Evolutionary conservation across 2,329 filamentous ascomycete species (phyloP), one percentile per base, ranked within the genome.

Genomic region (Lachnellula arida): DNA sequence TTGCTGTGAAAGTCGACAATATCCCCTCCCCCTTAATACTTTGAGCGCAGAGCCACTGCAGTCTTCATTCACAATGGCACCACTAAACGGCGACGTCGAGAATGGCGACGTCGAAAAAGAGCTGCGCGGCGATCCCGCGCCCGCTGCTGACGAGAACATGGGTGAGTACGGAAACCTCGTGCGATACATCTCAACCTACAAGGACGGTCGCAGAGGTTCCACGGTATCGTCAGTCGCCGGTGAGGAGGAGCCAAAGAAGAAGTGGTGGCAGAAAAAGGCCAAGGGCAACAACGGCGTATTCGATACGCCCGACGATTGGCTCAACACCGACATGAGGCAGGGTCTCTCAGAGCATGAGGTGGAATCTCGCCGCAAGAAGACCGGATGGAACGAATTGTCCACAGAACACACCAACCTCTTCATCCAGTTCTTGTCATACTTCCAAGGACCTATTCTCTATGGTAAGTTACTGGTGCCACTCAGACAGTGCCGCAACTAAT

Each of bases 341-440:
- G 87, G 87, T 79, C 77, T 90, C 56, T 76, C 75, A 57, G 69
- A 72, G 54, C 61, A 69, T 59, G 83, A 88, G 58, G 81, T 88
- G 53, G 86, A 88, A 67, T 67, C 68, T 51, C 81, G 87, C 66
- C 79, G 87, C 65, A 87, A 82, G 75, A 79, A 80, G 66, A 79
- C 78, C 63, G 87, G 87, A 59, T 89, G 74, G 76, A 90, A 89
- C 76, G 87, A 90, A 72, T 77, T 90, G 71, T 77, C 79, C 32
- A 82, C 85, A 34, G 87, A 89, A 76, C 89, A 89, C 78, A 84
- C 86, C 75, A 89, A 89, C 76, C 76, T 88, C 76, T 80, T 89
- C 71, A 71, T 86, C 70, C 86, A 89, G 76, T 89, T 90, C 76
- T 74, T 90, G 65, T 79, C 82, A 70, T 90, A 87, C 77, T 90